Percentiles rank a stretch among this genome's conserved stretches.
Evolutionary conservation across 768 basidiomycete species (phyloP).

Genomic region (Tricholoma furcatifolium): DNA sequence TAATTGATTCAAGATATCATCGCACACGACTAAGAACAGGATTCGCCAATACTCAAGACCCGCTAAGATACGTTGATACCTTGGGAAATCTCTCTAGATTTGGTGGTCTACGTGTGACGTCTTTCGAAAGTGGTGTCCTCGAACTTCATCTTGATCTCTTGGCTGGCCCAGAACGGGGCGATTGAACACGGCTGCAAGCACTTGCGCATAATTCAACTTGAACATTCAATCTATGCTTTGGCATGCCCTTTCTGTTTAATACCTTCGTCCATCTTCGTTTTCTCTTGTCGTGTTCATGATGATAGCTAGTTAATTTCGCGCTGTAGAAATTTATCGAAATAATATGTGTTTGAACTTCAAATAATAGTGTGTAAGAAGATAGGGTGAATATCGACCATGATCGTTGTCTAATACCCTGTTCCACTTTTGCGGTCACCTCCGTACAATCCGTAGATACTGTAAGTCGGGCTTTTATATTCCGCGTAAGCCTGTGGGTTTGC

Average conservation of each 20-base stretch:
- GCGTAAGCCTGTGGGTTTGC: constrained; percentile 58
- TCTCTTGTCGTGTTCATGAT: not conserved
- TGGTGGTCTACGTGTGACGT: not conserved
- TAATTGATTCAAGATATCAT: not conserved
- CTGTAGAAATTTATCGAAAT: too few relatives aligned
- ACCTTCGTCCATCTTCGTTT: not conserved
- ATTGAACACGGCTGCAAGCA: too few relatives aligned
- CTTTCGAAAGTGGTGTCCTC: not conserved
- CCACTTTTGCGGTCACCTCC: constrained; percentile 58
- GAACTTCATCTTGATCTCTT: not conserved
- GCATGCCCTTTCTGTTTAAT: too few relatives aligned
- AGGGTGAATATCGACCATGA: not conserved
- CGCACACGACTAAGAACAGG: not conserved
- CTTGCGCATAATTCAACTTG: too few relatives aligned
- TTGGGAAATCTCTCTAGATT: not conserved
- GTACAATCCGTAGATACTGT: constrained; percentile 79
- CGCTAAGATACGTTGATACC: constrained; percentile 3
- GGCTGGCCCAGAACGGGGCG: too few relatives aligned
- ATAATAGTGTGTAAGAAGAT: constrained; percentile 1
- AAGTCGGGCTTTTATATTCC: constrained; percentile 77
- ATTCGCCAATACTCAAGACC: not conserved
- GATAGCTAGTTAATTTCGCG: not conserved
- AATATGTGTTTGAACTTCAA: too few relatives aligned
- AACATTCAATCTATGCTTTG: too few relatives aligned
- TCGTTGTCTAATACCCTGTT: constrained; percentile 7